Evolutionary conservation across 2,329 filamentous ascomycete species (phyloP), one percentile per base, ranked within the genome.

Genomic region (Colletotrichum tamarilloi): DNA sequence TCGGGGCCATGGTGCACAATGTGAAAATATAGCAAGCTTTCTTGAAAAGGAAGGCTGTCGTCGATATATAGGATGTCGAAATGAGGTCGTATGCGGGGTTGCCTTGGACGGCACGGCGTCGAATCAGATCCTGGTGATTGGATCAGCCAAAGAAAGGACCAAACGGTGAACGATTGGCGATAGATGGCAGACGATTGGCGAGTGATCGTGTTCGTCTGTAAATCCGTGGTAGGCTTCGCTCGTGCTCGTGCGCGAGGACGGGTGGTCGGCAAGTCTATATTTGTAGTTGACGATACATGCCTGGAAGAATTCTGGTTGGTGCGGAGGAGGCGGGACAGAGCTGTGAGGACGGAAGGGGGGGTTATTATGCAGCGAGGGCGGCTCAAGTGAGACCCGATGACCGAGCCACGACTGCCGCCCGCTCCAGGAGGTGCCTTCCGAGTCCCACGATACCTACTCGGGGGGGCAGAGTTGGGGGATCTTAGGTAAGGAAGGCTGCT

Each of bases 1-100:
- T 78, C 57, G 80, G 76, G 5, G 85, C 80, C 86, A 88, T 88
- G n/a, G 46, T 76, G 65, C 22, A 32, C 35, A 8, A 19, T 12
- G 38, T n/a, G 14, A 11, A 14, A 26, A n/a, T 16, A 28, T 11
- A 19, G 42, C 42, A 19, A 49, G 42, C 42, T 49, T 49, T 9
- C 8, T 19, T 9, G 8, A 9, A n/a, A 49, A 49, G 42, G 8
- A 49, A 49, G 19, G 42, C 19, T 11, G 19, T 49, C 19, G 42
- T 49, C 42, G 42, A n/a, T 49, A 49, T 49, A 22, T 16, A 22
- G 8, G 69, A 57, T 28, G 66, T 49, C 32, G 53, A 56, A n/a
- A 69, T 53, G 59, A 53, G 35, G 19, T 53, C 59, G 28, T 30
- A 24, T 72, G 66, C 59, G 24, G 66, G 52, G 52, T 52, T 58